Evolutionary conservation across 345 rosid genomes (phyloP).

Genomic region (Eucalyptus cloeziana): DNA sequence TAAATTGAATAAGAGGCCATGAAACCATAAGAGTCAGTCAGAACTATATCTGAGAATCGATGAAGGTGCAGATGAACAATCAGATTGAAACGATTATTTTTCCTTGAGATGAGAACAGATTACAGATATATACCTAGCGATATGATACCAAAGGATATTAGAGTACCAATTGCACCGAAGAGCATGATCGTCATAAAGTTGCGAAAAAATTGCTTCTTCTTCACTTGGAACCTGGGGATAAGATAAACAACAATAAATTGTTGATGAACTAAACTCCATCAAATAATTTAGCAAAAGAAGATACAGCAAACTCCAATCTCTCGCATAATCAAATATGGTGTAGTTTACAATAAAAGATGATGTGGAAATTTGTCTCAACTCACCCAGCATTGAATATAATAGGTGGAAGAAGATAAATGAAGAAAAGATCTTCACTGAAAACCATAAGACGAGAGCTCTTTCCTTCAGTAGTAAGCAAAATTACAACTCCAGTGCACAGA

Average conservation of each 20-base stretch:
- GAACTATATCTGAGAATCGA: neutral
- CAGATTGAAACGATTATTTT: neutral
- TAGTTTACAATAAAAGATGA: neutral
- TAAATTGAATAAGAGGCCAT: neutral
- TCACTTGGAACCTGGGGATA: slow-evolving; percentile 28
- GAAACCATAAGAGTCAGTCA: neutral
- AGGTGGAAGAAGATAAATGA: slow-evolving; percentile 42
- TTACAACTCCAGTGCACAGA: slow-evolving; percentile 22
- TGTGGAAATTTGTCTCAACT: neutral
- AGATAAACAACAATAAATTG: neutral
- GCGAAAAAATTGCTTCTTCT: slow-evolving; percentile 41
- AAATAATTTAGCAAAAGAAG: neutral
- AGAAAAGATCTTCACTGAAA: slow-evolving; percentile 37
- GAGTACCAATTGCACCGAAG: slow-evolving; percentile 37
- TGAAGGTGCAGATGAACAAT: neutral
- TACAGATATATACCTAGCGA: slow-evolving; percentile 12
- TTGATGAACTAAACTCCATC: neutral
- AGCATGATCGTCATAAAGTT: slow-evolving; percentile 35
- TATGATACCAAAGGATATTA: slow-evolving; percentile 28
- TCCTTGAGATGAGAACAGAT: neutral
- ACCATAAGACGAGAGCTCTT: slow-evolving; percentile 32
- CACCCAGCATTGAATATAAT: slow-evolving; percentile 42
- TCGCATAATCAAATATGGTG: neutral
- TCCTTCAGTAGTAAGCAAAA: slow-evolving; percentile 20
- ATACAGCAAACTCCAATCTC: neutral